A percentile compares a stretch with the other conserved stretches of the same genome.
phyloP scores from a whole-genome alignment of 83 land plant species.

The Picea abies region DNA sequence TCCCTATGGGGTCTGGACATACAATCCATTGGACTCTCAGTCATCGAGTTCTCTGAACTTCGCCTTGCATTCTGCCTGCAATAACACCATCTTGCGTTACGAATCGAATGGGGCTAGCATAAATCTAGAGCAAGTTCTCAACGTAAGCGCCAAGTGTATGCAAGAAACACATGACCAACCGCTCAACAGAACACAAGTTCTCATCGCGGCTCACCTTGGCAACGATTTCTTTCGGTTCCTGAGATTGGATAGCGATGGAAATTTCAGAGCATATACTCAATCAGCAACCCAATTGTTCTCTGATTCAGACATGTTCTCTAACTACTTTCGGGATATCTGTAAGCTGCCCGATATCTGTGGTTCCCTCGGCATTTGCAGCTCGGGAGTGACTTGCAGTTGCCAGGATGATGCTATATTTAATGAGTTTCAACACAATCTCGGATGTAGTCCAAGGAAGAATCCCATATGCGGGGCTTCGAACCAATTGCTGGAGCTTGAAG shows the following conservation, averaged over 20 bases:
- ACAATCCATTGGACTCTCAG: background rate
- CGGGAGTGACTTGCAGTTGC: constrained; percentile 6
- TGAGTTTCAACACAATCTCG: background rate
- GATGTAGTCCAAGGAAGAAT: background rate
- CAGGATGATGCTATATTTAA: background rate
- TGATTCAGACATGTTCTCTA: constrained; percentile 9
- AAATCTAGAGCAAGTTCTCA: background rate
- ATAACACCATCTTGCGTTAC: background rate
- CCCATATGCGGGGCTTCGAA: background rate
- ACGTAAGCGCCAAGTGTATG: background rate
- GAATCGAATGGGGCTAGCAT: background rate
- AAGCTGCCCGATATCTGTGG: constrained; percentile 27
- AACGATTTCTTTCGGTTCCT: constrained; percentile 34
- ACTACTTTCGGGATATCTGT: background rate
- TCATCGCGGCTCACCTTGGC: background rate
- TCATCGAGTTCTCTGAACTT: background rate
- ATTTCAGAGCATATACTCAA: constrained; percentile 41
- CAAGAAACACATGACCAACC: constrained; percentile 1
- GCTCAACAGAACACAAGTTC: background rate
- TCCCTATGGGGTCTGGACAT: constrained; percentile 12
- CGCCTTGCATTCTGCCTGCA: constrained; percentile 1
- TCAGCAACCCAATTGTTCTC: background rate
- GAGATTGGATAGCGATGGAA: constrained; percentile 54
- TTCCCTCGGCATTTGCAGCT: constrained; percentile 50
- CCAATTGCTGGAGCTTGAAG: constrained; percentile 24